Evolutionary conservation across 2,329 filamentous ascomycete genomes (phyloP).

Genomic region (Calonectria fujianensis): DNA sequence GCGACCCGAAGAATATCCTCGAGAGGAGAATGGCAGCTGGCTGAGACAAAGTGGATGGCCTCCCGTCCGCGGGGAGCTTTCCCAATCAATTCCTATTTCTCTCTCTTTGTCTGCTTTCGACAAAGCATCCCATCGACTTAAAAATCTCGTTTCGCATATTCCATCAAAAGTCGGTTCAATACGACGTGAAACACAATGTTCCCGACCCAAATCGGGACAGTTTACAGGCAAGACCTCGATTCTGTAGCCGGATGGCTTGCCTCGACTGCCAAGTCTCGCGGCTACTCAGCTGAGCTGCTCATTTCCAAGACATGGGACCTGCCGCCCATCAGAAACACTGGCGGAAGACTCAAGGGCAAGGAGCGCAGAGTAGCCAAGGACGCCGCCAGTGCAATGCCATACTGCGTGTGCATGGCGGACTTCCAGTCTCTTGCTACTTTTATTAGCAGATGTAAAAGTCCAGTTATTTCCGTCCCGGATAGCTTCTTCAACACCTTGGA

Average conservation of each 20-base stretch:
- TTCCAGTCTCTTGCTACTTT: neutral
- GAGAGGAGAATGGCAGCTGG: neutral
- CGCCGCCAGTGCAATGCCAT: neutral
- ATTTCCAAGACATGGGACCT: conserved; percentile 1
- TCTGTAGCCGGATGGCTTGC: neutral
- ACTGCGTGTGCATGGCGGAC: neutral
- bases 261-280: conserved; percentile 8
- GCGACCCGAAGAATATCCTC: conserved; percentile 17
- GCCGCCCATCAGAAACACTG: neutral
- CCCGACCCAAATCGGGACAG: neutral
- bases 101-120: neutral
- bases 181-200: neutral
- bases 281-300: neutral
- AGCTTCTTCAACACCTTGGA: neutral
- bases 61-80: neutral
- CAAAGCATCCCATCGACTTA: neutral
- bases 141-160: neutral
- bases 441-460: neutral
- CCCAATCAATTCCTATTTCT: neutral
- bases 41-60: neutral
- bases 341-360: conserved; percentile 13
- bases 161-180: neutral
- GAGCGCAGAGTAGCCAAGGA: conserved; percentile 1
- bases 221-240: conserved; percentile 1
- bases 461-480: neutral